Percentiles rank a stretch among this genome's conserved stretches.
Evolutionary conservation across 176 grass and related monocot species (phyloP).

Genomic region (Pontederia crassipes): DNA sequence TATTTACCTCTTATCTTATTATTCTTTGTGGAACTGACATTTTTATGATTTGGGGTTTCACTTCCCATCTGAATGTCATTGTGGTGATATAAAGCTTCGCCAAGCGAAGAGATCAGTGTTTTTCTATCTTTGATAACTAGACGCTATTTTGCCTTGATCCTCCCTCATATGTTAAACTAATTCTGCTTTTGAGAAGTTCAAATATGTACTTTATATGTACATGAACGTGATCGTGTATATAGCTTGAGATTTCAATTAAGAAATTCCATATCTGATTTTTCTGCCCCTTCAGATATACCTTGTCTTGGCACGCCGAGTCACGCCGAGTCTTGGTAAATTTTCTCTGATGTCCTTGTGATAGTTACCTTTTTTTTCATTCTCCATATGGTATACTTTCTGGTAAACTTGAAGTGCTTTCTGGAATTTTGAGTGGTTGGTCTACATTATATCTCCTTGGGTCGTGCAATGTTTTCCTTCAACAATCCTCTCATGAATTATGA

Average conservation of each 20-base stretch:
- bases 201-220: no score
- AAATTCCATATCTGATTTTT: neutral
- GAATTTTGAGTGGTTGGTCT: conserved; percentile 73
- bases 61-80: conserved; percentile 16
- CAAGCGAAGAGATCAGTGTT: conserved; percentile 71
- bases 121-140: conserved; percentile 3
- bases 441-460: neutral
- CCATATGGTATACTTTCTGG: no score
- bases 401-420: conserved; percentile 87
- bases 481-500: neutral
- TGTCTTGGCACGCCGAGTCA: conserved; percentile 78
- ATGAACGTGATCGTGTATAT: no score
- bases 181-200: no score
- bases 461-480: conserved; percentile 11
- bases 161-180: neutral
- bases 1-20: neutral
- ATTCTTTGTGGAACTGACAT: conserved; percentile 19
- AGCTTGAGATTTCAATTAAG: neutral
- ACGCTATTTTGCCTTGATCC: neutral
- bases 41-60: conserved; percentile 16
- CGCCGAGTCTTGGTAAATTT: conserved; percentile 80
- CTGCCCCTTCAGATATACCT: conserved; percentile 54
- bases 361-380: neutral
- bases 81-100: conserved; percentile 53
- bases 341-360: neutral